Evolutionary conservation across 2,329 filamentous ascomycete genomes (phyloP).

Genomic region (Colletotrichum tanaceti): DNA sequence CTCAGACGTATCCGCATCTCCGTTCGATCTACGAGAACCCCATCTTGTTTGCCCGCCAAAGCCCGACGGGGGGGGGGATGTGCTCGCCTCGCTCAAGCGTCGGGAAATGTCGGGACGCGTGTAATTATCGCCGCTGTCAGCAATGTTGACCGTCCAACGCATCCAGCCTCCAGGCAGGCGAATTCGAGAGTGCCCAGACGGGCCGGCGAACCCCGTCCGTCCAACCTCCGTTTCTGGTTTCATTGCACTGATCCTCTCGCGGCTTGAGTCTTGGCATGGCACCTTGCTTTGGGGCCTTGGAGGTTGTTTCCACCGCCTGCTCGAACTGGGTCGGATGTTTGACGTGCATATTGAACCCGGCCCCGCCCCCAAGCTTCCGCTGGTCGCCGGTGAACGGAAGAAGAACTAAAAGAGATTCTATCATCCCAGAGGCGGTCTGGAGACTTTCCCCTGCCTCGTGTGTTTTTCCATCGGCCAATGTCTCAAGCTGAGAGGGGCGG

Average conservation of each 20-base stretch:
- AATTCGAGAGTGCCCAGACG: conserved; percentile 11
- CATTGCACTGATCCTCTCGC: conserved; percentile 31
- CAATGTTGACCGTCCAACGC: conserved; percentile 1
- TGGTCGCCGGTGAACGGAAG: conserved; percentile 32
- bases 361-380: conserved; percentile 23
- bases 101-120: conserved; percentile 31
- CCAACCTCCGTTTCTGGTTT: conserved; percentile 32
- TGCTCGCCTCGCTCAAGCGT: conserved; percentile 26
- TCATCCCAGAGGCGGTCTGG: conserved; percentile 10
- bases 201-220: conserved; percentile 30
- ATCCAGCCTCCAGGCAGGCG: too few species aligned
- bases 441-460: background rate
- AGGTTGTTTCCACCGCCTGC: conserved; percentile 33
- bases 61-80: background rate
- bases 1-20: conserved; percentile 35
- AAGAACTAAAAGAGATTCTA: background rate
- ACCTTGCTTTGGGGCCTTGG: conserved; percentile 22
- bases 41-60: conserved; percentile 7
- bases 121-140: conserved; percentile 13
- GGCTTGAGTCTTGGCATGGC: conserved; percentile 35
- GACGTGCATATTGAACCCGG: conserved; percentile 16
- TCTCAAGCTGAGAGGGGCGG: conserved; percentile 21
- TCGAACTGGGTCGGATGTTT: conserved; percentile 28
- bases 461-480: conserved; percentile 13
- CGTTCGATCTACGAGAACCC: conserved; percentile 37